These are phyloP conservation scores for Xerocomus spinulosus DNA, from an alignment of 768 basidiomycete species.

Conservation along the genomic window DNA sequence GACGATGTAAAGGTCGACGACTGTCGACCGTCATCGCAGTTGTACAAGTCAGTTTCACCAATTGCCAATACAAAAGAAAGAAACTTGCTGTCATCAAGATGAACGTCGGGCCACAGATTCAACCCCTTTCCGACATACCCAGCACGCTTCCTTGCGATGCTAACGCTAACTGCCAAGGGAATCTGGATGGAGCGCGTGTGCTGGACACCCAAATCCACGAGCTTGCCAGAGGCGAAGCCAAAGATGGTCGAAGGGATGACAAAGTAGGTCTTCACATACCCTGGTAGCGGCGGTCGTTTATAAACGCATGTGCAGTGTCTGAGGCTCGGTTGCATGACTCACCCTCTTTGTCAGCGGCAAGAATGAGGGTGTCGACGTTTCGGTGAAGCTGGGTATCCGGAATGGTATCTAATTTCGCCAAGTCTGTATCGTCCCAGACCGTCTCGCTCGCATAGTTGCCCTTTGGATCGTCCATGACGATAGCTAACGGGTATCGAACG, in stretches of 20 bases:
- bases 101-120: constrained; percentile 59
- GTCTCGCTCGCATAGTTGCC: constrained; percentile 36
- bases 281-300: constrained; percentile 4
- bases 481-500: constrained; percentile 25
- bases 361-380: constrained; percentile 43
- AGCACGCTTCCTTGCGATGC: constrained; percentile 47
- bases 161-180: constrained; percentile 42
- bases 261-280: constrained; percentile 35
- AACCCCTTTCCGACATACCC: constrained; percentile 57
- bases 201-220: constrained; percentile 42
- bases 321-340: not conserved
- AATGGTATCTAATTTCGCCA: constrained; percentile 43
- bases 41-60: not conserved
- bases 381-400: constrained; percentile 45
- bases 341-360: constrained; percentile 49
- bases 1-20: constrained; percentile 40
- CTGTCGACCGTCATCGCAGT: not conserved
- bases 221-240: constrained; percentile 44
- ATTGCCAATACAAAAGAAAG: not conserved
- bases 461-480: constrained; percentile 42
- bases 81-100: constrained; percentile 42
- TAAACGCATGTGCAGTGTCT: not conserved
- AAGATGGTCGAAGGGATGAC: constrained; percentile 57
- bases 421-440: constrained; percentile 48
- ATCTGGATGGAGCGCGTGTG: constrained; percentile 55